These are phyloP conservation scores for Fusarium bactridioides DNA, from an alignment of 2,329 filamentous ascomycete genomes.

Conservation along the genomic window DNA sequence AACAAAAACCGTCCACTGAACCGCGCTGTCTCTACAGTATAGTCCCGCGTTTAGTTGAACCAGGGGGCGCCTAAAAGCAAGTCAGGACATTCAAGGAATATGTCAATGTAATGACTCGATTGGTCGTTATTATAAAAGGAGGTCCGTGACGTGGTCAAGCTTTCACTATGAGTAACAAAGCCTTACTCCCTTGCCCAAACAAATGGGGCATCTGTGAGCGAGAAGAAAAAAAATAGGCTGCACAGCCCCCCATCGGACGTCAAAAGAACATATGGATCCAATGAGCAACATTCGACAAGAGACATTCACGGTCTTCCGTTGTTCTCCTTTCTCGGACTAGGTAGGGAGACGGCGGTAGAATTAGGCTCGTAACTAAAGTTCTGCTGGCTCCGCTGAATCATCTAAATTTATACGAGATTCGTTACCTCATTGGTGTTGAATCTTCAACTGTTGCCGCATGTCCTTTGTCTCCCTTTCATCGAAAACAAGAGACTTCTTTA, in stretches of 20 bases:
- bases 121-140: slow-evolving; percentile 29
- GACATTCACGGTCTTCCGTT: neutral
- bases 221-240: slow-evolving; percentile 18
- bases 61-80: slow-evolving; percentile 7
- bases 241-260: slow-evolving; percentile 24
- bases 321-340: slow-evolving; percentile 5
- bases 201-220: slow-evolving; percentile 10
- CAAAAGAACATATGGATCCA: slow-evolving; percentile 21
- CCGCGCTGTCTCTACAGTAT: neutral
- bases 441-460: neutral
- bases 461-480: neutral
- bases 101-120: slow-evolving; percentile 33
- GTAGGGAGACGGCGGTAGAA: slow-evolving; percentile 10
- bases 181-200: slow-evolving; percentile 25
- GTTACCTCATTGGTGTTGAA: neutral
- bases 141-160: slow-evolving; percentile 38
- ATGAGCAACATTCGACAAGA: slow-evolving; percentile 3
- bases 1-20: neutral
- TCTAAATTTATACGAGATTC: slow-evolving; percentile 25
- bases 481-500: neutral
- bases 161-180: slow-evolving; percentile 21
- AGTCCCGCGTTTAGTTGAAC: neutral
- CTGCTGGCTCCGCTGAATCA: slow-evolving; percentile 3
- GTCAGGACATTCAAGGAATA: neutral
- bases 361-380: slow-evolving; percentile 37